Conservation (phyloP, 2,329 filamentous ascomycete species). For the Phyllosticta citrichinensis region DNA sequence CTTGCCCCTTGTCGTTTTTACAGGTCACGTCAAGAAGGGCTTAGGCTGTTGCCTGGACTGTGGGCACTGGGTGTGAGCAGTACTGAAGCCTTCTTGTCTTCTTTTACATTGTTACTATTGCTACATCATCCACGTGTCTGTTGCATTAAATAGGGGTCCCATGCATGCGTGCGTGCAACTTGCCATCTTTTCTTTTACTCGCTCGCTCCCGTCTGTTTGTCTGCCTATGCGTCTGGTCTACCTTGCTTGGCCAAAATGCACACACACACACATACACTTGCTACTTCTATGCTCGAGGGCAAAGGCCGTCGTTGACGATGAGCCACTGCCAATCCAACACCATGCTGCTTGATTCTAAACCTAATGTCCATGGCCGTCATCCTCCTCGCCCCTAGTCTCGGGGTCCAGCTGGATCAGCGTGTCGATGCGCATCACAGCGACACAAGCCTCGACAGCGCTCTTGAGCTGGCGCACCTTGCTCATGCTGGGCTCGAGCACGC, state of each 20-base stretch:
- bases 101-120: background rate
- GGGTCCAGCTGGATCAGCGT: constrained; percentile 97
- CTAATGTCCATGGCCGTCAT: constrained; percentile 80
- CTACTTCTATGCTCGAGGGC: background rate
- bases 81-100: background rate
- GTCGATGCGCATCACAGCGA: constrained; percentile 98
- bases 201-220: background rate
- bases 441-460: constrained; percentile 95
- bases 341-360: background rate
- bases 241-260: background rate
- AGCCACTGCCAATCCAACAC: background rate
- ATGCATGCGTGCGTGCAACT: too few relatives aligned
- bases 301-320: background rate
- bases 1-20: too few relatives aligned
- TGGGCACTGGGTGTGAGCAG: too few relatives aligned
- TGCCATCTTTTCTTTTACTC: background rate
- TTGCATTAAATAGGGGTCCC: background rate
- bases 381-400: constrained; percentile 62
- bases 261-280: background rate
- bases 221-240: background rate
- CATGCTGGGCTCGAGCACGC: constrained; percentile 92
- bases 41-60: too few relatives aligned
- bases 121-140: background rate
- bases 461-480: constrained; percentile 98
- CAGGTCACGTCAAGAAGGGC: too few relatives aligned